Evolutionary conservation across 2,329 filamentous ascomycete genomes (phyloP).

Genomic region (Colletotrichum liriopes): DNA sequence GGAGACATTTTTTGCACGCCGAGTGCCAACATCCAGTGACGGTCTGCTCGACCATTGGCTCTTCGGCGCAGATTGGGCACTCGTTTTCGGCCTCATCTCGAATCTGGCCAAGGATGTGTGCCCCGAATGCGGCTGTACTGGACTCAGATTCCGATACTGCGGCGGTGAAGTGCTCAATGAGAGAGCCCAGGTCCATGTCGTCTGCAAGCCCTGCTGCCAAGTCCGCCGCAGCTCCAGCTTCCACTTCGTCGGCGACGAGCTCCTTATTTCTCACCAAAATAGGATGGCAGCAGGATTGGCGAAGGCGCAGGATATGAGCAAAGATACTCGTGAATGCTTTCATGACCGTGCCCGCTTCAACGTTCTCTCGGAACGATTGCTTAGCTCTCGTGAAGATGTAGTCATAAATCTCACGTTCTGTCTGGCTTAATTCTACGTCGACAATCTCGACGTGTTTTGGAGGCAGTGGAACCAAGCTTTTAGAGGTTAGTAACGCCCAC

Average conservation of each 20-base stretch:
- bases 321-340: slow-evolving; percentile 98
- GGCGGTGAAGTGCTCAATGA: slow-evolving; percentile 88
- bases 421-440: slow-evolving; percentile 85
- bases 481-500: background rate
- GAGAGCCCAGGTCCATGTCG: slow-evolving; percentile 92
- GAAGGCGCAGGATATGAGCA: slow-evolving; percentile 91
- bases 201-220: slow-evolving; percentile 87
- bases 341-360: slow-evolving; percentile 92
- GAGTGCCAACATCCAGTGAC: slow-evolving; percentile 99
- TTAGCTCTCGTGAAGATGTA: slow-evolving; percentile 89
- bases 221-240: slow-evolving; percentile 84
- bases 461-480: slow-evolving; percentile 82
- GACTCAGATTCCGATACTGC: slow-evolving; percentile 71
- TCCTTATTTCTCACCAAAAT: slow-evolving; percentile 88
- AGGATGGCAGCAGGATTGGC: slow-evolving; percentile 96
- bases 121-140: slow-evolving; percentile 81
- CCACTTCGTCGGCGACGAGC: slow-evolving; percentile 89
- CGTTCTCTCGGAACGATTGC: slow-evolving; percentile 85
- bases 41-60: slow-evolving; percentile 94
- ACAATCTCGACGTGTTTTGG: slow-evolving; percentile 88
- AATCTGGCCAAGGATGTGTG: slow-evolving; percentile 91
- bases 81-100: slow-evolving; percentile 90
- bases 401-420: slow-evolving; percentile 93
- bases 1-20: slow-evolving; percentile 93
- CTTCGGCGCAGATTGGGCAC: slow-evolving; percentile 95